These are phyloP conservation scores for Pseudocercospora fijiensis DNA, from an alignment of 2,329 filamentous ascomycete species.

Conservation along the genomic window DNA sequence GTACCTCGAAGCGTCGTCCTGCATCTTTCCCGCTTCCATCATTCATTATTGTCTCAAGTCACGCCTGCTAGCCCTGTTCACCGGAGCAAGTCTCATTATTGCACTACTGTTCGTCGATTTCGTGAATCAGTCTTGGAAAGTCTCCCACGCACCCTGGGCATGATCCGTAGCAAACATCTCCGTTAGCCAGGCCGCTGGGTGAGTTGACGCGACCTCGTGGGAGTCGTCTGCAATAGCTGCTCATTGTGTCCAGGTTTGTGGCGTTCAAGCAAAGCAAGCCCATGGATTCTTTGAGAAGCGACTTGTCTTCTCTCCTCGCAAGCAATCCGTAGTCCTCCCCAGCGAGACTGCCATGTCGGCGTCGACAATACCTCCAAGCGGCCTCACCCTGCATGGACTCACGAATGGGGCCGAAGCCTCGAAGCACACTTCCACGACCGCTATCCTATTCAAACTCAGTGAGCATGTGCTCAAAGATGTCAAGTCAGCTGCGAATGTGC, in stretches of 20 bases:
- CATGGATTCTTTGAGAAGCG: conserved; percentile 25
- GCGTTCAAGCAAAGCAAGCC: conserved; percentile 24
- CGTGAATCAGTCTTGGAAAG: conserved; percentile 16
- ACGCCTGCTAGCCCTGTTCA: conserved; percentile 8
- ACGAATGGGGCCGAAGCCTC: conserved; percentile 16
- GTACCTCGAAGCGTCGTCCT: conserved; percentile 17
- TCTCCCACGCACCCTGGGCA: conserved; percentile 12
- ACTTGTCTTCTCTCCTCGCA: conserved; percentile 8
- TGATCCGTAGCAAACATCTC: conserved; percentile 25
- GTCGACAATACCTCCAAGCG: conserved; percentile 22
- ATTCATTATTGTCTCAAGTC: conserved; percentile 20
- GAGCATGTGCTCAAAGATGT: conserved; percentile 37
- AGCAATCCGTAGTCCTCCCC: conserved; percentile 11
- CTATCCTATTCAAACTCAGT: conserved; percentile 36
- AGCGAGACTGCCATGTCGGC: conserved; percentile 21
- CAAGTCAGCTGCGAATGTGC: conserved; percentile 32
- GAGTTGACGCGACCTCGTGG: conserved; percentile 23
- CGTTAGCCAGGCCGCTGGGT: conserved; percentile 21
- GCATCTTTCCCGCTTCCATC: conserved; percentile 14
- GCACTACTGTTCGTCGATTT: neutral
- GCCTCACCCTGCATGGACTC: conserved; percentile 34
- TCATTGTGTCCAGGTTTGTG: conserved; percentile 28
- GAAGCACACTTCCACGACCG: conserved; percentile 28
- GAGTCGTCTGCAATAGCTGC: conserved; percentile 13
- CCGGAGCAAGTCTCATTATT: neutral